Conservation (phyloP, 768 basidiomycete genomes). For the Russula lepida region DNA sequence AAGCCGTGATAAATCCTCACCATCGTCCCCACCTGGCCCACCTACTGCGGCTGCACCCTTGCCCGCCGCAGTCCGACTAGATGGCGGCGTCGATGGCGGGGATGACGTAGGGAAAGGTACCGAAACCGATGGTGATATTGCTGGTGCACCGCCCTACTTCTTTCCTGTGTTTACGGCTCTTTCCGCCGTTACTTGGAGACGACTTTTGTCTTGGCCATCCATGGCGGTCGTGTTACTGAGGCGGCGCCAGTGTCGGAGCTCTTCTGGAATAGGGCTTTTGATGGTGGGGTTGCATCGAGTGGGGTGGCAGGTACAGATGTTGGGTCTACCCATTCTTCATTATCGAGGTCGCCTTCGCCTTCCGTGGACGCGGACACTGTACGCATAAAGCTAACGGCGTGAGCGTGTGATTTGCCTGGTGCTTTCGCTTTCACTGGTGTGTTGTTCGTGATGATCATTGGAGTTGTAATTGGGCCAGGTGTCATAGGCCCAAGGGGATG, state of each 20-base stretch:
- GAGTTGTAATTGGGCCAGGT: constrained; percentile 37
- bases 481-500: constrained; percentile 65
- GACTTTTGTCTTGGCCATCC: constrained; percentile 18
- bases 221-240: background rate
- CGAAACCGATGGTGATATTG: background rate
- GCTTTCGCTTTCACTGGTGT: constrained; percentile 7
- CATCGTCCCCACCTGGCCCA: background rate
- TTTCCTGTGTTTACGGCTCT: constrained; percentile 34
- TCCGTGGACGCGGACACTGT: constrained; percentile 27
- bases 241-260: background rate
- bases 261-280: constrained; percentile 1
- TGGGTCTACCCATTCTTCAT: constrained; percentile 62
- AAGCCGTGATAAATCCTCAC: constrained; percentile 16
- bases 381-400: constrained; percentile 27
- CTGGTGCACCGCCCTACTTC: constrained; percentile 31
- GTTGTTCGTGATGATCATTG: constrained; percentile 21
- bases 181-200: constrained; percentile 24
- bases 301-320: constrained; percentile 35
- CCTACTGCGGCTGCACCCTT: background rate
- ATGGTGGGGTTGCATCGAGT: constrained; percentile 5
- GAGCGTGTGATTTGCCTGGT: constrained; percentile 25
- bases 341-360: constrained; percentile 34
- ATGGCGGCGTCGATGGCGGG: background rate
- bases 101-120: constrained; percentile 17
- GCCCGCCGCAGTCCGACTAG: too few species aligned